Percentiles rank a stretch among this genome's conserved stretches.
phyloP scores from a whole-genome alignment of 306 rosid genomes.

The Rosa chinensis region DNA sequence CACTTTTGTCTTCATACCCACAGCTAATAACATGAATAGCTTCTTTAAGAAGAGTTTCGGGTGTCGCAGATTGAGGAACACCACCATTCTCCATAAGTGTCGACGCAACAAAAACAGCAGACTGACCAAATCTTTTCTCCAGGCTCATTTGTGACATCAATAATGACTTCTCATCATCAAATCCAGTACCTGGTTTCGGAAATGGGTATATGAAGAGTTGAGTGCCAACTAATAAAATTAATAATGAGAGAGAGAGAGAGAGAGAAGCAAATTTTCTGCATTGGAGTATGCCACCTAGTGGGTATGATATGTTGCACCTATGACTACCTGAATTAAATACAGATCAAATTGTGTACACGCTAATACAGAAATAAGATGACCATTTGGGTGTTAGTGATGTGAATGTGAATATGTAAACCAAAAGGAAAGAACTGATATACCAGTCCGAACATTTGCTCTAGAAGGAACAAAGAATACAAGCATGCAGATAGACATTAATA shows the following conservation, averaged over 20 bases:
- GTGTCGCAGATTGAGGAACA: slow-evolving; percentile 94
- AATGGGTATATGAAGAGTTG: neutral
- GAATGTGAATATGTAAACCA: neutral
- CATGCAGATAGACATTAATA: neutral
- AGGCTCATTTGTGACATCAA: slow-evolving; percentile 93
- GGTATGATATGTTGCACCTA: neutral
- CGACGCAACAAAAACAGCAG: slow-evolving; percentile 88
- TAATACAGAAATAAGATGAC: neutral
- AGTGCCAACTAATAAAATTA: slow-evolving; percentile 4
- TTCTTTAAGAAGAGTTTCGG: slow-evolving; percentile 94
- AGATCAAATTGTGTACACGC: neutral
- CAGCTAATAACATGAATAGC: slow-evolving; percentile 99
- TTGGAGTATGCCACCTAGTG: neutral
- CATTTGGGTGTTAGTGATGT: neutral
- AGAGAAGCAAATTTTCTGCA: neutral
- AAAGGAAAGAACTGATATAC: neutral
- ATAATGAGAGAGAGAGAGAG: slow-evolving; percentile 3
- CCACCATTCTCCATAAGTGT: slow-evolving; percentile 99
- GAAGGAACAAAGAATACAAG: neutral
- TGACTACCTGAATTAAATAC: neutral
- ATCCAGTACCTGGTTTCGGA: slow-evolving; percentile 67
- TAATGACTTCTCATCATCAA: slow-evolving; percentile 86
- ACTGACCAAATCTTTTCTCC: slow-evolving; percentile 94
- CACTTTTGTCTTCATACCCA: slow-evolving; percentile 93
- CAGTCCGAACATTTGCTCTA: neutral